Conservation (phyloP, 2,329 filamentous ascomycete genomes). For the Byssoonygena ceratinophila region DNA sequence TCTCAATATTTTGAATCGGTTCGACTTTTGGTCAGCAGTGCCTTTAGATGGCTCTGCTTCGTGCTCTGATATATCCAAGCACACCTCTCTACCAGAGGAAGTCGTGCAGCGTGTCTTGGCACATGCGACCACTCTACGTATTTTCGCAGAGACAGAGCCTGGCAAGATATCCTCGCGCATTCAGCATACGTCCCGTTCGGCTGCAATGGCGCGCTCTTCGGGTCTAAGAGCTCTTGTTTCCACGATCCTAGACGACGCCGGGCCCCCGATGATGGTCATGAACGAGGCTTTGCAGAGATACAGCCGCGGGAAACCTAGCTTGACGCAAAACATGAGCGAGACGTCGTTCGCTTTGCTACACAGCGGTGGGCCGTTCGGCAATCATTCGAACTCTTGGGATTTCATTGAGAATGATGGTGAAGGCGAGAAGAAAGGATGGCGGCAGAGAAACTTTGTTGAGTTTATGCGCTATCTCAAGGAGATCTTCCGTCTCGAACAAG, state of each 20-base stretch:
- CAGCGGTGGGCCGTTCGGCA: conserved; percentile 7
- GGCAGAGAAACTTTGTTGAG: conserved; percentile 9
- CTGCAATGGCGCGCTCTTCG: conserved; percentile 9
- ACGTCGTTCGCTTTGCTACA: conserved; percentile 7
- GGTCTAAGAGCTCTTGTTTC: conserved; percentile 10
- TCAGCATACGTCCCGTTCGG: conserved; percentile 13
- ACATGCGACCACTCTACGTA: conserved; percentile 32
- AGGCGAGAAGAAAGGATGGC: conserved; percentile 15
- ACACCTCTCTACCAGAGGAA: conserved; percentile 31
- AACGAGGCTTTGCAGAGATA: conserved; percentile 11
- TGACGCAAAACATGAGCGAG: conserved; percentile 12
- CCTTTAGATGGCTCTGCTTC: conserved; percentile 40
- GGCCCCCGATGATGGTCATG: conserved; percentile 12
- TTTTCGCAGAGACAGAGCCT: conserved; percentile 22
- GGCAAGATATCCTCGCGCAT: conserved; percentile 6
- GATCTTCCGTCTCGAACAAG: conserved; percentile 11
- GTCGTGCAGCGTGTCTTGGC: conserved; percentile 33
- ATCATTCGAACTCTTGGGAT: conserved; percentile 15
- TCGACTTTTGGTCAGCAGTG: conserved; percentile 45
- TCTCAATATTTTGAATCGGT: conserved; percentile 41
- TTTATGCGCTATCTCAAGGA: conserved; percentile 13
- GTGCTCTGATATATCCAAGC: conserved; percentile 33
- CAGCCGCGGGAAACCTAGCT: conserved; percentile 6
- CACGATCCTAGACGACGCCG: conserved; percentile 11
- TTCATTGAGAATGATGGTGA: conserved; percentile 27